Conservation (phyloP, 371 early-diverging fungal species). For the Mucor piriformis region DNA sequence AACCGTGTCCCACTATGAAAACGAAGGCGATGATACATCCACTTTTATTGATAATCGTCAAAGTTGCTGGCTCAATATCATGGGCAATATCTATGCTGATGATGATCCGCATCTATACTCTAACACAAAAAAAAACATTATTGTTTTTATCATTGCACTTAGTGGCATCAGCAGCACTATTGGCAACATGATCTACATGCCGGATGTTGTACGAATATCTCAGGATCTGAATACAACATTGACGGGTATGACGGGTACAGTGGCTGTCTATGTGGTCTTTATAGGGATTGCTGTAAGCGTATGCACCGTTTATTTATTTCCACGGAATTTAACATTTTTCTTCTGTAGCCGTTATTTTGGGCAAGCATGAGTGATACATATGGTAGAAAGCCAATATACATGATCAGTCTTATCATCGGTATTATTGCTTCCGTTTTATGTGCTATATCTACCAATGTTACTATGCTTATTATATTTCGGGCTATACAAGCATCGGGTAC, state of each 20-base stretch:
- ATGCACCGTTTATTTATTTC: neutral
- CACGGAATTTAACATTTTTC: neutral
- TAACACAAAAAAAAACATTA: constrained; percentile 31
- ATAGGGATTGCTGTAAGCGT: constrained; percentile 30
- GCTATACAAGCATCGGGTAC: constrained; percentile 68
- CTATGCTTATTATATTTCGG: constrained; percentile 62
- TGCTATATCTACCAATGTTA: constrained; percentile 53
- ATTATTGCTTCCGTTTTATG: constrained; percentile 63
- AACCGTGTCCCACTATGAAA: neutral
- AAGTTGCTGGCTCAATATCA: neutral
- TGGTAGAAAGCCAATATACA: constrained; percentile 63
- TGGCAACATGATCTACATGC: constrained; percentile 44
- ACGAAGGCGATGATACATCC: neutral
- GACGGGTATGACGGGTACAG: constrained; percentile 34
- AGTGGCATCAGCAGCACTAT: constrained; percentile 34
- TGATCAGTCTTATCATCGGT: constrained; percentile 57
- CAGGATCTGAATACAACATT: constrained; percentile 31
- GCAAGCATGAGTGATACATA: constrained; percentile 65
- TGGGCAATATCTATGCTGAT: constrained; percentile 13
- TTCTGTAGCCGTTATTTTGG: constrained; percentile 58
- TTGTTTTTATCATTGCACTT: constrained; percentile 25
- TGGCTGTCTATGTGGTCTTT: constrained; percentile 35
- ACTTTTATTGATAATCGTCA: neutral
- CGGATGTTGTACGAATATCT: constrained; percentile 35
- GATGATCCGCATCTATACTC: constrained; percentile 41